These are phyloP conservation scores for Dictyostelium capitatum DNA, from an alignment of 78 protist species.

Conservation along the genomic window DNA sequence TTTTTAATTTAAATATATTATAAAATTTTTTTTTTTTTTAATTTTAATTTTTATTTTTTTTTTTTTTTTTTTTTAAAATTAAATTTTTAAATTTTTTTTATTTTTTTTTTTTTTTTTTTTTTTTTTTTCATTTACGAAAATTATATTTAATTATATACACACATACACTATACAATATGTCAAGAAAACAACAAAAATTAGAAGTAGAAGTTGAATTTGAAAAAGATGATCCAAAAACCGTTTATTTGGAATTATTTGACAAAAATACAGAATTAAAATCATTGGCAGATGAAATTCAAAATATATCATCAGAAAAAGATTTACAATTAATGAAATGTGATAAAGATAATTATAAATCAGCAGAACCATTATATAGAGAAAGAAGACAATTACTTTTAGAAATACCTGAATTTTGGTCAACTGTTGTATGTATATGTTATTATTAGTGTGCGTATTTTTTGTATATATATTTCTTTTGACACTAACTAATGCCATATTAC, in stretches of 20 bases:
- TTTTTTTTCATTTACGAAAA: no score
- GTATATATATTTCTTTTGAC: no score
- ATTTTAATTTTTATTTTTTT: not conserved
- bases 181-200: not conserved
- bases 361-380: slow-evolving; percentile 22
- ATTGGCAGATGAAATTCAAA: slow-evolving; percentile 5
- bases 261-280: slow-evolving; percentile 15
- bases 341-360: not conserved
- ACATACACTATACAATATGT: no score
- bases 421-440: not conserved
- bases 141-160: no score
- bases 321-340: not conserved
- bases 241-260: not conserved
- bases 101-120: no score
- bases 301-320: not conserved
- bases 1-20: not conserved
- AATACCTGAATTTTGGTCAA: slow-evolving; percentile 13
- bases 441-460: not conserved
- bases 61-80: slow-evolving; percentile 11
- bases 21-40: not conserved
- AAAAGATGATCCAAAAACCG: slow-evolving; percentile 2
- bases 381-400: slow-evolving; percentile 11
- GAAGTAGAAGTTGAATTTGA: not conserved
- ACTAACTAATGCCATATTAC: no score
- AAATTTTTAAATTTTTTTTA: no score